These are phyloP conservation scores for Coemansia sp. DNA, from an alignment of 192 early-diverging fungal species.

Conservation along the genomic window DNA sequence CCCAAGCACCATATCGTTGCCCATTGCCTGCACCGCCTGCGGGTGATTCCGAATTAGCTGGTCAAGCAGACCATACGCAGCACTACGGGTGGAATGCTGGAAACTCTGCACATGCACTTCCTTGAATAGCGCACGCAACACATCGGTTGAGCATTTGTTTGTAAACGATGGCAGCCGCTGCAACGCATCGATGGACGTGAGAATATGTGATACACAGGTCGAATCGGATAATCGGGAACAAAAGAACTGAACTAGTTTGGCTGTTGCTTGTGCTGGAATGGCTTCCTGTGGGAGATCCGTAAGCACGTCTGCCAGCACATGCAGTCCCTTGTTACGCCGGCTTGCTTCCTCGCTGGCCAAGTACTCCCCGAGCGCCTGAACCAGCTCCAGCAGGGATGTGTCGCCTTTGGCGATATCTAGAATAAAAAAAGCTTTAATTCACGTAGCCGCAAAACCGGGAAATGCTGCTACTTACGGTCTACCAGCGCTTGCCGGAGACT, in stretches of 20 bases:
- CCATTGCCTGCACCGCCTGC: slow-evolving; percentile 62
- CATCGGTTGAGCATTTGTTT: slow-evolving; percentile 56
- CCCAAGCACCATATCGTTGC: slow-evolving; percentile 71
- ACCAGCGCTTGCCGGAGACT: slow-evolving; percentile 29
- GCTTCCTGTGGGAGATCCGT: slow-evolving; percentile 35
- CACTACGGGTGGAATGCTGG: slow-evolving; percentile 78
- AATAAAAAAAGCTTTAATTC: background rate
- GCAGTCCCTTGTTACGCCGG: slow-evolving; percentile 78
- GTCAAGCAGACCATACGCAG: slow-evolving; percentile 72
- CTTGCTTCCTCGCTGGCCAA: slow-evolving; percentile 82
- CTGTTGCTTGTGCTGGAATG: slow-evolving; percentile 40
- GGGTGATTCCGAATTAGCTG: slow-evolving; percentile 57
- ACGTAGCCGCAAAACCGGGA: background rate
- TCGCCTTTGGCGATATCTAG: slow-evolving; percentile 53
- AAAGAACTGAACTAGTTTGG: slow-evolving; percentile 69
- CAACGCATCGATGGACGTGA: slow-evolving; percentile 64
- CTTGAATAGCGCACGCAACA: slow-evolving; percentile 62
- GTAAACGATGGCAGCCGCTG: slow-evolving; percentile 61
- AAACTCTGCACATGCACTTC: slow-evolving; percentile 89
- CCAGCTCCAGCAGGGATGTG: slow-evolving; percentile 67
- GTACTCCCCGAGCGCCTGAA: slow-evolving; percentile 72
- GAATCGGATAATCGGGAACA: slow-evolving; percentile 71
- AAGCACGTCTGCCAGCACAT: slow-evolving; percentile 64
- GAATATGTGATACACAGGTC: slow-evolving; percentile 62
- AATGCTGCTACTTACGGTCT: slow-evolving; percentile 14